Conservation (phyloP, 2,329 filamentous ascomycete species). For the Biscogniauxia sp. region DNA sequence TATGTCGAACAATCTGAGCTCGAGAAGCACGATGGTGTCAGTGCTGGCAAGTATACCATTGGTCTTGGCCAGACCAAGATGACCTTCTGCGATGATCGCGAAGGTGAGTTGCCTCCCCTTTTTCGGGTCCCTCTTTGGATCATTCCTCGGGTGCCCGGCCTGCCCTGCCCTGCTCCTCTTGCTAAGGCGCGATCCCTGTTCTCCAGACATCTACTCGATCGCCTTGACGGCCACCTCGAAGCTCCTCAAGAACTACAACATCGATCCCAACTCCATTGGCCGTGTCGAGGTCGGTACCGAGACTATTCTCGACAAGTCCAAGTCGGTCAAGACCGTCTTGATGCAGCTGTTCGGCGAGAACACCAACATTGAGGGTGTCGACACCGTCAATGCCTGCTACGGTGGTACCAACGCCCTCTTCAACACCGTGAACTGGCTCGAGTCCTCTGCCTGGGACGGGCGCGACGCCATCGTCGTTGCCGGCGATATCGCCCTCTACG, state of each 20-base stretch:
- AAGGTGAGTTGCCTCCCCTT: constrained; percentile 58
- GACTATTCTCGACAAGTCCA: constrained; percentile 85
- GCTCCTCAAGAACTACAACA: constrained; percentile 78
- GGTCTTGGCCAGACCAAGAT: constrained; percentile 89
- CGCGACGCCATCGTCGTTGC: constrained; percentile 77
- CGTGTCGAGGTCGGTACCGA: constrained; percentile 83
- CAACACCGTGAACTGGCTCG: constrained; percentile 82
- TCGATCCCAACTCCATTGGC: constrained; percentile 75
- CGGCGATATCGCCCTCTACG: constrained; percentile 82
- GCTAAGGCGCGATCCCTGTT: constrained; percentile 7
- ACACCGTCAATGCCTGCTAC: constrained; percentile 84
- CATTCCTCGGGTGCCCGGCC: neutral
- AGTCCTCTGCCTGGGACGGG: constrained; percentile 84
- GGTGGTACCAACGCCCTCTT: constrained; percentile 82
- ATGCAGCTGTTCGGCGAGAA: constrained; percentile 86
- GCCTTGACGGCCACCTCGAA: constrained; percentile 74
- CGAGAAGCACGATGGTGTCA: constrained; percentile 83
- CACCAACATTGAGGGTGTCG: constrained; percentile 79
- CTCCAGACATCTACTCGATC: constrained; percentile 81
- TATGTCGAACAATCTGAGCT: constrained; percentile 82
- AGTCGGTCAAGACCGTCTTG: constrained; percentile 83
- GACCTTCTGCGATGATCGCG: constrained; percentile 87
- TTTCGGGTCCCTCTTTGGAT: neutral
- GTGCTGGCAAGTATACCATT: constrained; percentile 83
- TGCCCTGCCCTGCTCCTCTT: neutral